Base-by-base conservation (phyloP, 139 green algal genomes). In the Coelastrella sp. region DNA sequence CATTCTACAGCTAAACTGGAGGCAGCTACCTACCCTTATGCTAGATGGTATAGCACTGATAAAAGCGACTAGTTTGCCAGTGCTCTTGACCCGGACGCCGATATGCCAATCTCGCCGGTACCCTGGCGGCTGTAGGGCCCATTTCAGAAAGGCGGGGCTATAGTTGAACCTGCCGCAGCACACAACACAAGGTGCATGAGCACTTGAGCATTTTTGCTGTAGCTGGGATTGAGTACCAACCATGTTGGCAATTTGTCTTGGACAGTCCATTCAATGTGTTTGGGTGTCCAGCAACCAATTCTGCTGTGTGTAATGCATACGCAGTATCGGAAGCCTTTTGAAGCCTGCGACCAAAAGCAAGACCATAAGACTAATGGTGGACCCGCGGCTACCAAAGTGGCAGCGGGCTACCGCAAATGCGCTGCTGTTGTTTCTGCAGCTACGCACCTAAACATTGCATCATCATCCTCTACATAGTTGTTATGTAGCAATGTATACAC, bases 381-480 rank as follows among this genome's bases (percentile, higher is more conserved):
- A 47, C 32, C 32, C 32, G 32, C 32, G 32, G 32, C 0, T 47
- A 47, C 32, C 32, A 47, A 47, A 47, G 32, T 47, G 32, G 1
- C 1, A 47, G 32, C 32, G 32, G 32, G 32, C 32, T 47, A 47
- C 32, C 32, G 1, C 32, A 47, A 1, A 47, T 47, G 32, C 32
- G 32, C 32, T 47, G 32, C 32, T 47, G 32, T 47, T 47, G 32
- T 2, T 47, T 47, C 32, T 65, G 56, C 16, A 71, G 4, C 4
- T 83, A 47, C 32, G 32, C 77, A 97, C 95, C 96, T 94, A 92
- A 99, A 99, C 97, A 99, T 99, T 90, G 97, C 96, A 88, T 99
- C 98, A 90, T 99, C 98, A 83, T 99, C 98, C 92, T 99, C 97
- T 64, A 99, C 98, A 87, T 99, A 99, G 94, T 99, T 99, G 19